These are phyloP conservation scores for Saccharomycopsis hybrid DNA, from an alignment of 1,139 yeast species.

Conservation along the genomic window DNA sequence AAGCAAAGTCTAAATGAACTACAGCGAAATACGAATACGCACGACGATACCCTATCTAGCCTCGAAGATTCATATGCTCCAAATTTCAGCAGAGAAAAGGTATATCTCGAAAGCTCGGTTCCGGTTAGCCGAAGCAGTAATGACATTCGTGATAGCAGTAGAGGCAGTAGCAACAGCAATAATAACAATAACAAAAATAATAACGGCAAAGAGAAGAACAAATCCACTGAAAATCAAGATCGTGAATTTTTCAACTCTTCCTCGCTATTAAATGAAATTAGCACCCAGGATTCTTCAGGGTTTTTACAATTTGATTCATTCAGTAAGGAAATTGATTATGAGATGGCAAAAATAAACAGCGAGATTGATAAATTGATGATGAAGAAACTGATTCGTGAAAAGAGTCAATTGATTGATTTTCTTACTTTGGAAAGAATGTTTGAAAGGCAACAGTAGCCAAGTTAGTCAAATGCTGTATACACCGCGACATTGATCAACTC, in stretches of 20 bases:
- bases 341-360: constrained; percentile 10
- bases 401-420: constrained; percentile 13
- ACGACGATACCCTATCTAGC: neutral
- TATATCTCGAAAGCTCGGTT: no score
- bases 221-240: no score
- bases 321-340: constrained; percentile 16
- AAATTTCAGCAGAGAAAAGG: neutral
- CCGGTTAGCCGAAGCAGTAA: neutral
- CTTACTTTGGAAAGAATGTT: constrained; percentile 16
- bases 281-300: no score
- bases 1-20: neutral
- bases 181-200: no score
- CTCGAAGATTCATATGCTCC: constrained; percentile 2
- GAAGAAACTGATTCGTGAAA: constrained; percentile 9
- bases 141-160: neutral
- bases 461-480: no score
- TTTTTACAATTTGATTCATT: constrained; percentile 8
- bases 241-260: no score
- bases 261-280: no score
- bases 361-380: constrained; percentile 9
- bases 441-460: constrained; percentile 6
- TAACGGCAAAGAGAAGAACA: no score
- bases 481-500: no score
- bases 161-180: no score
- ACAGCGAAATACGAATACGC: neutral